phyloP scores from a whole-genome alignment of 805 yeast species.

The Saturnispora halmiae region DNA sequence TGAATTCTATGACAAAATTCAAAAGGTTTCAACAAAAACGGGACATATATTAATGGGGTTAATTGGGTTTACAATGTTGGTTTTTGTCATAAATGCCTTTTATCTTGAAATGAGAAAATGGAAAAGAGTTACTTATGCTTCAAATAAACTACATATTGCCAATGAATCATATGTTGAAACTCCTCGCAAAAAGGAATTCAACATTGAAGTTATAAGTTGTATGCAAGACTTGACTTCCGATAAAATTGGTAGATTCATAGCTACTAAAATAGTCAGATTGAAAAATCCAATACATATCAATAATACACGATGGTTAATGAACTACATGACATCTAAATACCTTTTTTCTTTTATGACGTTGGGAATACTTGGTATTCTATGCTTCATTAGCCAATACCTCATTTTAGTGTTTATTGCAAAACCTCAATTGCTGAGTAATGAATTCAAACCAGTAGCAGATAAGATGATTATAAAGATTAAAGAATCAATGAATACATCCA shows the following conservation, averaged over 20 bases:
- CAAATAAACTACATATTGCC: conserved; percentile 17
- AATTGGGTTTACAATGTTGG: conserved; percentile 33
- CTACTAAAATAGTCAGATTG: conserved; percentile 12
- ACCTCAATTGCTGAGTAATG: conserved; percentile 2
- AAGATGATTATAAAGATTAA: conserved; percentile 13
- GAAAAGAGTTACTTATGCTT: conserved; percentile 35
- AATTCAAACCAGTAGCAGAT: conserved; percentile 9
- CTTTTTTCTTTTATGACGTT: conserved; percentile 43
- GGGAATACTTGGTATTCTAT: conserved; percentile 47
- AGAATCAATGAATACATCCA: conserved; percentile 25
- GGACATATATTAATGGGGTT: conserved; percentile 33
- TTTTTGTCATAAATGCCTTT: conserved; percentile 33
- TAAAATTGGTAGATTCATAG: conserved; percentile 16
- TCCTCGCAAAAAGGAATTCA: conserved; percentile 13
- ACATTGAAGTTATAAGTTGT: conserved; percentile 22
- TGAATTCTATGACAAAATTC: conserved; percentile 29
- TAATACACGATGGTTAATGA: conserved; percentile 35
- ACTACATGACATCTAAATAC: conserved; percentile 44
- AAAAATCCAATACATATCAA: conserved; percentile 13
- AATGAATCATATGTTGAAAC: conserved; percentile 14
- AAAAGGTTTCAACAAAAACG: conserved; percentile 27
- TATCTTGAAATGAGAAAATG: conserved; percentile 41
- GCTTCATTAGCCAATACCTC: conserved; percentile 46
- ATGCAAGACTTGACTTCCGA: conserved; percentile 20
- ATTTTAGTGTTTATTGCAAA: conserved; percentile 27